Evolutionary conservation across 441 rosid species (phyloP).

Genomic region (Populus hybrid): DNA sequence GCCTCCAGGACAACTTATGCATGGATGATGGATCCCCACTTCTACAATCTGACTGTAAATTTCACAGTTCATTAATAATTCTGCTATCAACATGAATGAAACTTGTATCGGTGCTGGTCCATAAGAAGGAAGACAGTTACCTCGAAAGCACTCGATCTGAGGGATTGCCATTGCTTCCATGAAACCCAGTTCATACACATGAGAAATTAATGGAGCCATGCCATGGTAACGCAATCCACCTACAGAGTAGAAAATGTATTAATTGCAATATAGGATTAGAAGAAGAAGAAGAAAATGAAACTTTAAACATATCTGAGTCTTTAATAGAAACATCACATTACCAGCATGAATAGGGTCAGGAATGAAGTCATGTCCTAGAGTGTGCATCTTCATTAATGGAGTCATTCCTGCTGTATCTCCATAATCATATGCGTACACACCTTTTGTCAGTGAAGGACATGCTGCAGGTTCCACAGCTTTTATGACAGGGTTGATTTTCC

Average conservation of each 20-base stretch:
- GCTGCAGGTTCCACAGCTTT: conserved; percentile 89
- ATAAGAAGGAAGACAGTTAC: conserved; percentile 22
- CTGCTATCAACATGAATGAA: not conserved
- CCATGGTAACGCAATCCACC: conserved; percentile 95
- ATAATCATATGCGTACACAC: conserved; percentile 77
- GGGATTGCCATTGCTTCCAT: conserved; percentile 90
- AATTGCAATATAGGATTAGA: not conserved
- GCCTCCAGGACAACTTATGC: not conserved
- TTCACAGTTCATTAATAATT: not conserved
- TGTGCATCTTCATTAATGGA: conserved; percentile 98
- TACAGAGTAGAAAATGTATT: conserved; percentile 24
- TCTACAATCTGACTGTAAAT: not conserved
- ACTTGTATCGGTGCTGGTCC: not conserved
- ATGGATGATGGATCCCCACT: not conserved
- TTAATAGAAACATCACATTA: conserved; percentile 21
- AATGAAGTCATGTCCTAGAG: conserved; percentile 93
- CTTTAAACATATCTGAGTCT: not conserved
- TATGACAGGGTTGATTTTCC: conserved; percentile 75
- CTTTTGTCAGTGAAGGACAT: conserved; percentile 88
- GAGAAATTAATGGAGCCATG: conserved; percentile 90
- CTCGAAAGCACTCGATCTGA: conserved; percentile 79
- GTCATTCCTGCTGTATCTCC: conserved; percentile 91
- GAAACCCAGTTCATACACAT: conserved; percentile 72
- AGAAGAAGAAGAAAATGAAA: conserved; percentile 6
- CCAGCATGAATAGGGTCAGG: conserved; percentile 97